These are phyloP conservation scores for Tinospora cordifolia DNA, from an alignment of 164 flowering plant species.

Conservation along the genomic window DNA sequence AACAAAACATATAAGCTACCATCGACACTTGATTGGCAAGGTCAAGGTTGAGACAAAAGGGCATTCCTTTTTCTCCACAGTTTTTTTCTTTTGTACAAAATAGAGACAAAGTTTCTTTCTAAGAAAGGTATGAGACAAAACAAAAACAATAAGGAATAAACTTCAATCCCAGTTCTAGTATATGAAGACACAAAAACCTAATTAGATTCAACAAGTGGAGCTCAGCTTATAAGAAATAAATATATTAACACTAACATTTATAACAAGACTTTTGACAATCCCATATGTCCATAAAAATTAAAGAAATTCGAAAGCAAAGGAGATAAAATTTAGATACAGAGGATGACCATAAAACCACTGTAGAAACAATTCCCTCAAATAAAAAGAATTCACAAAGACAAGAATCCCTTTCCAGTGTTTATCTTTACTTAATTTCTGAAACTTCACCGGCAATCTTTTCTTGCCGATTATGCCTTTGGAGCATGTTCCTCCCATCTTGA, in stretches of 20 bases:
- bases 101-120: neutral
- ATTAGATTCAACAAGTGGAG: no score
- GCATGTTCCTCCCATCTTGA: neutral
- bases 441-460: neutral
- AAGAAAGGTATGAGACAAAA: neutral
- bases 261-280: neutral
- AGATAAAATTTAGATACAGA: neutral
- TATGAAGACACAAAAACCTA: no score
- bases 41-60: neutral
- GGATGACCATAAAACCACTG: neutral
- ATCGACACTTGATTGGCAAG: neutral
- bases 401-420: neutral
- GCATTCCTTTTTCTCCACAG: neutral
- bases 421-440: neutral
- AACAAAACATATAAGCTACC: no score
- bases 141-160: neutral
- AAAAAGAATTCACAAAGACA: neutral
- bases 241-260: neutral
- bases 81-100: neutral
- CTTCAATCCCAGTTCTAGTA: neutral
- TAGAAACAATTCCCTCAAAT: conserved; percentile 1
- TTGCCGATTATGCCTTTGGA: neutral
- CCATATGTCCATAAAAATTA: conserved; percentile 6
- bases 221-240: neutral
- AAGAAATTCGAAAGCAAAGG: conserved; percentile 1